Evolutionary conservation across 176 grass and related monocot species (phyloP).

Genomic region (Musa itinerans): DNA sequence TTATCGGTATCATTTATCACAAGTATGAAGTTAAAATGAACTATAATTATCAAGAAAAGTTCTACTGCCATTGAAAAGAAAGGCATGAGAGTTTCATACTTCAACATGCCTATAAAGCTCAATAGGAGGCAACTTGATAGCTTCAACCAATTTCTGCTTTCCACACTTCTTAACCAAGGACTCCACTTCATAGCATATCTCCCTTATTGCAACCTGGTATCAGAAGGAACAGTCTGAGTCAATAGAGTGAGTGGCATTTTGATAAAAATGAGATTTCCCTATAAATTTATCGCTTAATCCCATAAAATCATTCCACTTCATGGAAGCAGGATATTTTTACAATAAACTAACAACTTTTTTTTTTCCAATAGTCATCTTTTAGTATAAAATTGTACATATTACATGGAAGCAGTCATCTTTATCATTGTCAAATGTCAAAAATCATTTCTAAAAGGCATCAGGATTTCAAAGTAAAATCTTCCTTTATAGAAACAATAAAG

Average conservation of each 20-base stretch:
- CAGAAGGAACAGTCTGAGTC: slow-evolving; percentile 22
- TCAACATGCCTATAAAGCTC: slow-evolving; percentile 98
- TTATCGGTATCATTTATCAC: slow-evolving; percentile 3
- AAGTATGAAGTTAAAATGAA: slow-evolving; percentile 15
- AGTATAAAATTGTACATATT: too few species aligned
- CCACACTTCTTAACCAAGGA: slow-evolving; percentile 70
- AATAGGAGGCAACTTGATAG: slow-evolving; percentile 64
- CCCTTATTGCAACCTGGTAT: slow-evolving; percentile 75
- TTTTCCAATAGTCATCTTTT: too few species aligned
- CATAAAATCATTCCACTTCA: too few species aligned
- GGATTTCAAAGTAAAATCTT: too few species aligned
- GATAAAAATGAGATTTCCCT: too few species aligned
- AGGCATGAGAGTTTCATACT: slow-evolving; percentile 45
- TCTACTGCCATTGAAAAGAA: slow-evolving; percentile 19
- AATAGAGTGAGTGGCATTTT: neutral
- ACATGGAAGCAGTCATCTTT: too few species aligned
- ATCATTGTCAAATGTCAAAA: too few species aligned
- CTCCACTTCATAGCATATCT: slow-evolving; percentile 79
- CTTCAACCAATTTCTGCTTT: slow-evolving; percentile 90
- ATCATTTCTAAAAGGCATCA: too few species aligned
- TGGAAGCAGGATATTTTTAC: too few species aligned
- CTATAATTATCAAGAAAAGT: slow-evolving; percentile 4
- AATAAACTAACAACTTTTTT: too few species aligned
- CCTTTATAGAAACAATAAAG: too few species aligned
- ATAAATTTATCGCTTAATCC: too few species aligned